These are phyloP conservation scores for Parascedosporium putredinis DNA, from an alignment of 2,329 filamentous ascomycete genomes.

Conservation along the genomic window DNA sequence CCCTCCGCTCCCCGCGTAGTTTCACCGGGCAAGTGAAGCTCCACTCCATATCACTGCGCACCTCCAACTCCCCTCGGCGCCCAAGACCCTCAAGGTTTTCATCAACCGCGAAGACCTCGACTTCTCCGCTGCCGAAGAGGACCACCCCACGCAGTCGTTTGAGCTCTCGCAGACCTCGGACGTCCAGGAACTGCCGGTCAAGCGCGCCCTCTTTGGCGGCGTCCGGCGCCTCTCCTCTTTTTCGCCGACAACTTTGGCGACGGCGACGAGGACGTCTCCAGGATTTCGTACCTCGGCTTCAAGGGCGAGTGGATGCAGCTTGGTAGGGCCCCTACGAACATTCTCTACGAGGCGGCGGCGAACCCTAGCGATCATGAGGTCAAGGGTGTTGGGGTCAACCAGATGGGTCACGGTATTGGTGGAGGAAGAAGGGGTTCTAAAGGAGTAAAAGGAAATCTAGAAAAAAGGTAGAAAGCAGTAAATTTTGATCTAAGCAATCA, in stretches of 20 bases:
- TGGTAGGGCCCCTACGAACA: conserved; percentile 60
- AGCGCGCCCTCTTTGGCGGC: conserved; percentile 77
- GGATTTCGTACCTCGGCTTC: conserved; percentile 78
- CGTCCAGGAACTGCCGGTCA: conserved; percentile 78
- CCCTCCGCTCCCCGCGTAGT: conserved; percentile 40
- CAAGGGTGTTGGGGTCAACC: conserved; percentile 44
- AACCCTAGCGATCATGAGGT: conserved; percentile 80
- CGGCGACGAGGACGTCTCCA: conserved; percentile 70
- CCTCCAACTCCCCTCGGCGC: conserved; percentile 61
- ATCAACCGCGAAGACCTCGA: conserved; percentile 81
- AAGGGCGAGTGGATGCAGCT: conserved; percentile 88
- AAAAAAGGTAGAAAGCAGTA: not conserved
- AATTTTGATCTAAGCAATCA: not conserved
- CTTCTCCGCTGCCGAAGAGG: conserved; percentile 64
- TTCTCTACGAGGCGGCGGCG: conserved; percentile 87
- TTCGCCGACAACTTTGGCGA: conserved; percentile 83
- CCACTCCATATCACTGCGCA: conserved; percentile 78
- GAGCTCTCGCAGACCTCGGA: conserved; percentile 69
- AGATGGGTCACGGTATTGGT: conserved; percentile 45
- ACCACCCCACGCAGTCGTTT: conserved; percentile 62
- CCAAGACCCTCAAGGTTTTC: conserved; percentile 76
- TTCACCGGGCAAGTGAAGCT: conserved; percentile 93
- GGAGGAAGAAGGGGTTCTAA: conserved; percentile 17
- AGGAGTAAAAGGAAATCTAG: not conserved
- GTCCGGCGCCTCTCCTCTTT: conserved; percentile 80